Evolutionary conservation across 2,329 filamentous ascomycete species (phyloP).

Genomic region (Dichotomopilus funicola): DNA sequence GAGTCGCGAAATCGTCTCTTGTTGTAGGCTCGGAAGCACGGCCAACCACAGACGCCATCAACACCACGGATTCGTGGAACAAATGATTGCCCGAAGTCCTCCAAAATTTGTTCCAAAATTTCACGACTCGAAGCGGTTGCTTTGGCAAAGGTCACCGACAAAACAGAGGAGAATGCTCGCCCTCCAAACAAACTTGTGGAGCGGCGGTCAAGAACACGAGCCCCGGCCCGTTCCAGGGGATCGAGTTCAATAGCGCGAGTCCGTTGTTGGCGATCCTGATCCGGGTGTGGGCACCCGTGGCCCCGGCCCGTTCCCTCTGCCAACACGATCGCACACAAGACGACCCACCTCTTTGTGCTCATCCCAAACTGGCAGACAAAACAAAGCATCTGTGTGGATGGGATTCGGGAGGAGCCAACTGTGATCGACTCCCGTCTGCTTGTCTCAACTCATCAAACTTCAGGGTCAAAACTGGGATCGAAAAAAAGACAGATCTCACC

Average conservation of each 20-base stretch:
- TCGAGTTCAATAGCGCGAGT: slow-evolving; percentile 3
- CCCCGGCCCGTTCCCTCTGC: slow-evolving; percentile 1
- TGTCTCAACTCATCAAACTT: background rate
- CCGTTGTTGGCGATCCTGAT: slow-evolving; percentile 6
- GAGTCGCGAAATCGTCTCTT: background rate
- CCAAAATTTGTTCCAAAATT: background rate
- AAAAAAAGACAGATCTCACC: background rate
- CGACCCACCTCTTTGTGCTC: background rate
- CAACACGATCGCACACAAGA: background rate
- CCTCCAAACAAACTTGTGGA: background rate
- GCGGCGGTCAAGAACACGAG: slow-evolving; percentile 10
- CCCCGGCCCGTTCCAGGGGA: background rate
- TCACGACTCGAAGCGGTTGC: background rate
- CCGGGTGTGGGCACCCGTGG: slow-evolving; percentile 8
- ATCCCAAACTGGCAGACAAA: no score
- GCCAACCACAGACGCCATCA: slow-evolving; percentile 1
- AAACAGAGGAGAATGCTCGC: background rate
- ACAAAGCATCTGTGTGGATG: background rate
- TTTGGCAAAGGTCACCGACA: background rate
- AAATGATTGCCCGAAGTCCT: background rate
- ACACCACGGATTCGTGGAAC: background rate
- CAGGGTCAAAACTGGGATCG: background rate
- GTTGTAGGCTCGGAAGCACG: background rate
- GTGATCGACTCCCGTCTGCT: background rate
- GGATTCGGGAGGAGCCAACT: background rate